Evolutionary conservation across 345 rosid genomes (phyloP).

Genomic region (Kernera saxatilis): DNA sequence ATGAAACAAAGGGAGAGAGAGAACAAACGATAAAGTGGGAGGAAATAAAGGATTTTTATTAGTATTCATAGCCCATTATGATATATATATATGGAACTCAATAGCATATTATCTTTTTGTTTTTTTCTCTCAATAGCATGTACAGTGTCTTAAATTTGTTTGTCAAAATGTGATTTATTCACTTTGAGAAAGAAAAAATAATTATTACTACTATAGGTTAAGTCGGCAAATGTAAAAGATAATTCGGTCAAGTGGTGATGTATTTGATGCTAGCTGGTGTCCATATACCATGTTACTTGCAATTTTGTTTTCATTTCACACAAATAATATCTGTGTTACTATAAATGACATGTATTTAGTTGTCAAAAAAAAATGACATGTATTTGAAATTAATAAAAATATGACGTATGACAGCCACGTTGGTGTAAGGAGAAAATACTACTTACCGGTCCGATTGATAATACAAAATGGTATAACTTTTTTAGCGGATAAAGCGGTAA

Average conservation of each 20-base stretch:
- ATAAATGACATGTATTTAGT: too few species aligned
- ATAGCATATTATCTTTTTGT: not conserved
- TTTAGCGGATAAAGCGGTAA: too few species aligned
- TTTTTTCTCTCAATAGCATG: not conserved
- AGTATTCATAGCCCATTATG: constrained; percentile 14
- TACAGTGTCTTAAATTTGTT: not conserved
- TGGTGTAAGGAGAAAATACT: not conserved
- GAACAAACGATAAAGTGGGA: not conserved
- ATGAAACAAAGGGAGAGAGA: not conserved
- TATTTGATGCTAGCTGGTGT: not conserved
- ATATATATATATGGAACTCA: not conserved
- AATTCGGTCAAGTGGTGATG: not conserved
- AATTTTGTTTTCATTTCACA: not conserved
- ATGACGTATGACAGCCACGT: not conserved
- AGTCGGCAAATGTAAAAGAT: not conserved
- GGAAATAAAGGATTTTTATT: not conserved
- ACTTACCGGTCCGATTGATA: too few species aligned
- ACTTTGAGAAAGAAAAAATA: not conserved
- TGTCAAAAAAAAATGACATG: too few species aligned
- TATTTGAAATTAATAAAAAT: too few species aligned
- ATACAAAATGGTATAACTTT: too few species aligned
- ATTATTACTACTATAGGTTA: not conserved
- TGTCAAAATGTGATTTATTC: not conserved
- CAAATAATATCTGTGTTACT: not conserved
- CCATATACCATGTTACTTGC: constrained; percentile 1